Evolutionary conservation across 2,329 filamentous ascomycete species (phyloP).

Genomic region (Hypomyces rosellus): DNA sequence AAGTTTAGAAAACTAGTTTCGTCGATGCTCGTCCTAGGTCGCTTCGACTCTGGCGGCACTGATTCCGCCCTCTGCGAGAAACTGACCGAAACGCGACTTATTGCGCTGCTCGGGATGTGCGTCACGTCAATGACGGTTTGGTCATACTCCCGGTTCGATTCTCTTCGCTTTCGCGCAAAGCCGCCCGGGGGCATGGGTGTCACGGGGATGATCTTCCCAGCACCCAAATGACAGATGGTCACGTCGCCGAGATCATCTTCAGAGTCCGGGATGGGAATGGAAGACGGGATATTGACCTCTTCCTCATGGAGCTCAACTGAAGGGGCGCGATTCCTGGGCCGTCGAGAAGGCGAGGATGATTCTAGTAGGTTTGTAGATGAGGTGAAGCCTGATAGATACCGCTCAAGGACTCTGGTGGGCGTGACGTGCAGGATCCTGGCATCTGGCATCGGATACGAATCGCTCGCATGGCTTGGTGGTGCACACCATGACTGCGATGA

Average conservation of each 20-base stretch:
- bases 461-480: conserved; percentile 46
- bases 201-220: conserved; percentile 19
- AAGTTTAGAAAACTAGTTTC: conserved; percentile 13
- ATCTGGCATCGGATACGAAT: conserved; percentile 44
- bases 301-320: background rate
- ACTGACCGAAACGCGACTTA: conserved; percentile 13
- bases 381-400: conserved; percentile 32
- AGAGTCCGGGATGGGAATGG: conserved; percentile 15
- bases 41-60: conserved; percentile 25
- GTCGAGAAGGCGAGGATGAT: conserved; percentile 16
- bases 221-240: conserved; percentile 5
- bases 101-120: conserved; percentile 26
- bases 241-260: conserved; percentile 1
- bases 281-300: conserved; percentile 19
- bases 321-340: background rate
- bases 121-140: conserved; percentile 20
- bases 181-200: conserved; percentile 15
- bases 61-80: conserved; percentile 23
- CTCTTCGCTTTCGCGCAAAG: conserved; percentile 4
- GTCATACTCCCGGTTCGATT: background rate
- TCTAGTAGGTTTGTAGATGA: conserved; percentile 11
- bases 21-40: conserved; percentile 14
- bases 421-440: conserved; percentile 28
- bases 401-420: conserved; percentile 45
- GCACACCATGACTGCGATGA: conserved; percentile 30